Percentiles rank a stretch among this genome's conserved stretches.
These are phyloP conservation scores for Carex kokanica DNA, from an alignment of 176 grass and related monocot species.

Conservation along the genomic window DNA sequence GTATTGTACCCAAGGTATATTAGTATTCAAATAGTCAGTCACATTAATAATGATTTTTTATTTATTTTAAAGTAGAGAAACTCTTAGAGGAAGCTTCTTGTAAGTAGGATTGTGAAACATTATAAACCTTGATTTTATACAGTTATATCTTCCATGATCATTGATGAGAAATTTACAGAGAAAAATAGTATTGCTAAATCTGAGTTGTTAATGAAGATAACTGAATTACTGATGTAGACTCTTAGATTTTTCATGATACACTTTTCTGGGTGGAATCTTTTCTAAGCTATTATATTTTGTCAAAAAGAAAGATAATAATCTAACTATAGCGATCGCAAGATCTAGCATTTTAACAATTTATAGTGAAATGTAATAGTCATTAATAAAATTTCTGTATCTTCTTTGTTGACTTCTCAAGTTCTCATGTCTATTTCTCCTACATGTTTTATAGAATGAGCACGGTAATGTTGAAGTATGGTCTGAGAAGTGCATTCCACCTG, in stretches of 20 bases:
- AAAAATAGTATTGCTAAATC: background rate
- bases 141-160: background rate
- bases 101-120: background rate
- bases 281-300: background rate
- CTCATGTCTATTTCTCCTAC: background rate
- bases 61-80: background rate
- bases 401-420: background rate
- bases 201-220: background rate
- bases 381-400: slow-evolving; percentile 7
- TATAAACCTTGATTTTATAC: background rate
- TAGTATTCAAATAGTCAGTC: background rate
- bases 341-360: background rate
- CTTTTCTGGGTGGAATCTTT: background rate
- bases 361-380: background rate
- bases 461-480: slow-evolving; percentile 98
- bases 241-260: background rate
- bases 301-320: background rate
- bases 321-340: background rate
- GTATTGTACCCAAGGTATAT: slow-evolving; percentile 83
- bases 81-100: background rate
- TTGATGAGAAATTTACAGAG: background rate
- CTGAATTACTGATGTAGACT: background rate
- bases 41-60: background rate
- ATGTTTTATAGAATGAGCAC: slow-evolving; percentile 67
- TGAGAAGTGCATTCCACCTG: slow-evolving; percentile 92